These are phyloP conservation scores for Neurospora sp. DNA, from an alignment of 495 filamentous ascomycete genomes.

Conservation along the genomic window DNA sequence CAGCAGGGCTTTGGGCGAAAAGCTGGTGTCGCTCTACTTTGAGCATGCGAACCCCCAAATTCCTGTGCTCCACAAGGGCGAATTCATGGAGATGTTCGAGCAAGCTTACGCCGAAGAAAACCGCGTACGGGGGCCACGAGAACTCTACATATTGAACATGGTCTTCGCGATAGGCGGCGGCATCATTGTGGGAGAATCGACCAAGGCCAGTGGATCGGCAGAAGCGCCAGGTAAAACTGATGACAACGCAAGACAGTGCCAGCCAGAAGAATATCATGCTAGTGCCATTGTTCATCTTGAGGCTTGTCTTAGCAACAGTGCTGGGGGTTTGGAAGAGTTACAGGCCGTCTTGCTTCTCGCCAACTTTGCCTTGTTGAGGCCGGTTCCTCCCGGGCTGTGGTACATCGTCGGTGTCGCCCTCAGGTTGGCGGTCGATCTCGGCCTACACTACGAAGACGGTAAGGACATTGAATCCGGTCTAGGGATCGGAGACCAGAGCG, in stretches of 20 bases:
- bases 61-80: slow-evolving; percentile 76
- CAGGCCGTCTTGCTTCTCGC: slow-evolving; percentile 86
- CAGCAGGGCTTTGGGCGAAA: slow-evolving; percentile 56
- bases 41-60: slow-evolving; percentile 94
- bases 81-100: slow-evolving; percentile 79
- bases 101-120: slow-evolving; percentile 61
- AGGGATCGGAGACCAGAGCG: slow-evolving; percentile 16
- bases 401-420: slow-evolving; percentile 94
- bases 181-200: slow-evolving; percentile 65
- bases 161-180: slow-evolving; percentile 96
- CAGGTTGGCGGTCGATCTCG: slow-evolving; percentile 81
- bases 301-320: slow-evolving; percentile 67
- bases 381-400: slow-evolving; percentile 89
- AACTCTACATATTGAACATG: slow-evolving; percentile 89
- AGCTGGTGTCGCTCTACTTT: slow-evolving; percentile 77
- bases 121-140: slow-evolving; percentile 63
- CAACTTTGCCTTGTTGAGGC: slow-evolving; percentile 81
- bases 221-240: slow-evolving; percentile 5
- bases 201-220: slow-evolving; percentile 16
- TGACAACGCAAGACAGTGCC: slow-evolving; percentile 49
- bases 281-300: slow-evolving; percentile 88
- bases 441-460: slow-evolving; percentile 87
- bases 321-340: slow-evolving; percentile 79
- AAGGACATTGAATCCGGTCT: slow-evolving; percentile 44
- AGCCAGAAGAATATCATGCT: slow-evolving; percentile 93